These are phyloP conservation scores for Ophiostoma sp. DNA, from an alignment of 2,329 filamentous ascomycete genomes.

Conservation along the genomic window DNA sequence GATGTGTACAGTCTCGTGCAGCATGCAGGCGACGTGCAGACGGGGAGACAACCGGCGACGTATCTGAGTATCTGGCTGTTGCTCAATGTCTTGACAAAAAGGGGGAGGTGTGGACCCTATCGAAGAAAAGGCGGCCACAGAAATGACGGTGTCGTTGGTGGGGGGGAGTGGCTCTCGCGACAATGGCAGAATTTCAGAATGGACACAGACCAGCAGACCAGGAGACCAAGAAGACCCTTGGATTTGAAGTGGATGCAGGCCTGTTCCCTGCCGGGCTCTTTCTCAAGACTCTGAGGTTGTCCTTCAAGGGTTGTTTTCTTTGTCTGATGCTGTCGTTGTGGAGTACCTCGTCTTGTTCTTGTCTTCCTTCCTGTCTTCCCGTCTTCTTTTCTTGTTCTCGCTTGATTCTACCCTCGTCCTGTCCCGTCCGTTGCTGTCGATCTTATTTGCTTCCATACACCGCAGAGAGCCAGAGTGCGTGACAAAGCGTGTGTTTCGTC, in stretches of 20 bases:
- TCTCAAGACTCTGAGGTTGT: neutral
- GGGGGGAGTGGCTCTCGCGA: neutral
- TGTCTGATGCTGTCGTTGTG: neutral
- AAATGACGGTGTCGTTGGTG: conserved; percentile 6
- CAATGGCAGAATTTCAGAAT: neutral
- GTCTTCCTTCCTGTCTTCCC: neutral
- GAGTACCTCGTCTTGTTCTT: neutral
- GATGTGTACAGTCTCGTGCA: neutral
- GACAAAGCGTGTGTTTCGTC: neutral
- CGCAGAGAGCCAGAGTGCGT: neutral
- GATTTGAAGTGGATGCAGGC: neutral
- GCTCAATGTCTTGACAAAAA: neutral
- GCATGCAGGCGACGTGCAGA: conserved; percentile 9
- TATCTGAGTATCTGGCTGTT: neutral
- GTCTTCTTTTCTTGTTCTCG: conserved; percentile 16
- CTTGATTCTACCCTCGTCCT: conserved; percentile 11
- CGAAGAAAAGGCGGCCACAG: neutral
- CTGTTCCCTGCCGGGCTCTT: conserved; percentile 8
- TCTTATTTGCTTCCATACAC: conserved; percentile 1
- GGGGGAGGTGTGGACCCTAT: conserved; percentile 12
- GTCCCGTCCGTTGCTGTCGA: neutral
- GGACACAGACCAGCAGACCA: neutral
- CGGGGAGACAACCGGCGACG: neutral
- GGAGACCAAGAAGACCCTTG: neutral
- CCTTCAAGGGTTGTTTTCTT: neutral